phyloP scores from a whole-genome alignment of 495 filamentous ascomycete species.

The Annulohypoxylon bovei region DNA sequence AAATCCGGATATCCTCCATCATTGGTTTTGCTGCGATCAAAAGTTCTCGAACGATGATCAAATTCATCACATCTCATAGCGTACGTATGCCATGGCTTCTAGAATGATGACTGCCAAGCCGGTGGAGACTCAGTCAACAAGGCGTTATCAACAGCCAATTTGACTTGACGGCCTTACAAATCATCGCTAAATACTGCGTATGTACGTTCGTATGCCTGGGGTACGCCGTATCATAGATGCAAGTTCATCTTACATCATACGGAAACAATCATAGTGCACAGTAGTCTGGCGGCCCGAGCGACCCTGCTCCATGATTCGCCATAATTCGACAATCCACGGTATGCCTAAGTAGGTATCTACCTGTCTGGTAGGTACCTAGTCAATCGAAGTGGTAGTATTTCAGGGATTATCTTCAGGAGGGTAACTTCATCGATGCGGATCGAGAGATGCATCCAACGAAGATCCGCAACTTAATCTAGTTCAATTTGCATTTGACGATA shows the following conservation, averaged over 20 bases:
- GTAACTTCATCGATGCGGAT: neutral
- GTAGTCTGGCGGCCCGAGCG: conserved; percentile 2
- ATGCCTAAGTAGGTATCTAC: neutral
- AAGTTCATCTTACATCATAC: conserved; percentile 21
- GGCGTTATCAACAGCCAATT: neutral
- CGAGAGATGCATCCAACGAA: conserved; percentile 8
- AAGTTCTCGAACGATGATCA: neutral
- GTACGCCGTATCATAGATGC: neutral
- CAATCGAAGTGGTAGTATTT: too few species aligned
- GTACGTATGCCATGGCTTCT: conserved; percentile 1
- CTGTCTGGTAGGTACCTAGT: too few species aligned
- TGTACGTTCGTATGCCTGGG: neutral
- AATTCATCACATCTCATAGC: neutral
- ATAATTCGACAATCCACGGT: too few species aligned
- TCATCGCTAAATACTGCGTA: neutral
- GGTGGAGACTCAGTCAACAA: neutral
- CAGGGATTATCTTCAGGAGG: neutral
- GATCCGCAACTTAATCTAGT: conserved; percentile 34
- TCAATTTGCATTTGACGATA: conserved; percentile 8
- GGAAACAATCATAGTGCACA: neutral
- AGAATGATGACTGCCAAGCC: neutral
- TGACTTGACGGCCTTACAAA: neutral
- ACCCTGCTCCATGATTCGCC: neutral
- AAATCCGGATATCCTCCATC: neutral
- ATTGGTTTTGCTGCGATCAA: conserved; percentile 6